These are phyloP conservation scores for Mallotus repandus DNA, from an alignment of 441 rosid species.

Conservation along the genomic window DNA sequence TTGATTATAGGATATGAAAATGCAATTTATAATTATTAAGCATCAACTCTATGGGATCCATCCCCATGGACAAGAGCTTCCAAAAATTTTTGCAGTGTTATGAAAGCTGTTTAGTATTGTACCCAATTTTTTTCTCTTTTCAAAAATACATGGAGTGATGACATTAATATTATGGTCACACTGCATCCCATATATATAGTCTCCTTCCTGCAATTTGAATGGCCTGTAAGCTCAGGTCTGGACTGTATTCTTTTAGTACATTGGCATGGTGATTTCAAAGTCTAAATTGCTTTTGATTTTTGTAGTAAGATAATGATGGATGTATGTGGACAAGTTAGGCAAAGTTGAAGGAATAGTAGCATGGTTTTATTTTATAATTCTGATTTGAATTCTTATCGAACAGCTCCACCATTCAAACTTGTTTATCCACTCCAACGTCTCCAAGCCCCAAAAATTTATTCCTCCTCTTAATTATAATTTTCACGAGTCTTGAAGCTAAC, in stretches of 20 bases:
- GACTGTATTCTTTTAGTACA: neutral
- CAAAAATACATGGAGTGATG: neutral
- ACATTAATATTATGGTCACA: neutral
- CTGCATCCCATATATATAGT: neutral
- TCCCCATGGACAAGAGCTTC: conserved; percentile 13
- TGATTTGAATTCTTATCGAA: neutral
- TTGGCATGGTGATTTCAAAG: neutral
- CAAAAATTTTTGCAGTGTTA: conserved; percentile 5
- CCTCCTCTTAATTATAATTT: neutral
- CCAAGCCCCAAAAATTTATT: neutral
- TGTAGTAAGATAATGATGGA: neutral
- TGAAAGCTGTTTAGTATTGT: conserved; percentile 1
- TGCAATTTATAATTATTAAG: neutral
- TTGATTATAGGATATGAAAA: neutral
- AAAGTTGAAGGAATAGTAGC: neutral
- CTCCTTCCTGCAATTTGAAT: no score
- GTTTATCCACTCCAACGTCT: no score
- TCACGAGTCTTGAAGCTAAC: no score
- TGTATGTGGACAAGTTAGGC: neutral
- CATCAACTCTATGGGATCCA: neutral
- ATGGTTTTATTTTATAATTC: no score
- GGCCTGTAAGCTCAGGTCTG: neutral
- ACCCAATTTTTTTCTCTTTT: neutral
- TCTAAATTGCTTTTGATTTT: conserved; percentile 2
- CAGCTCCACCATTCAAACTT: neutral